Evolutionary conservation across 1,284 basidiomycete species (phyloP).

Genomic region (Rhodofomes roseus): DNA sequence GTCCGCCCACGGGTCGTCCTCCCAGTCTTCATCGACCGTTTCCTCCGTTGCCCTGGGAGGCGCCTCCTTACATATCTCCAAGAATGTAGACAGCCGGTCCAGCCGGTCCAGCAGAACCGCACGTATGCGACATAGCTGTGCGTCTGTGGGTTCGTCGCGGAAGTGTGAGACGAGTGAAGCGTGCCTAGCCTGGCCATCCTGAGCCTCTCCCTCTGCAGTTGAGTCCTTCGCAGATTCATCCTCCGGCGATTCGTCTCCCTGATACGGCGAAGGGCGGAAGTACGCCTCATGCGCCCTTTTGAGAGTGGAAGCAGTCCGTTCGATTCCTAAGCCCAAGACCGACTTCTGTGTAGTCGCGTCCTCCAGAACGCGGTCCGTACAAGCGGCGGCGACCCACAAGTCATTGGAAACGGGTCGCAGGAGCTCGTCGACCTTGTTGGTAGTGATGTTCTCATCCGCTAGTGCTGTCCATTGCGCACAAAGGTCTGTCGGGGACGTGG

Average conservation of each 20-base stretch:
- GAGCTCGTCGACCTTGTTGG: slow-evolving; percentile 41
- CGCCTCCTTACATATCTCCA: slow-evolving; percentile 48
- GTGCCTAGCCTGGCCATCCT: slow-evolving; percentile 12
- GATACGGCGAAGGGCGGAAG: slow-evolving; percentile 14
- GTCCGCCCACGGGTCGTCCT: slow-evolving; percentile 82
- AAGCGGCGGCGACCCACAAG: slow-evolving; percentile 72
- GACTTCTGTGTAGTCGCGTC: slow-evolving; percentile 50
- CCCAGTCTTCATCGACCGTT: slow-evolving; percentile 55
- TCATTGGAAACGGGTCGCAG: slow-evolving; percentile 58
- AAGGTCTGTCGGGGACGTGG: slow-evolving; percentile 27
- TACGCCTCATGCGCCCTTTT: slow-evolving; percentile 42
- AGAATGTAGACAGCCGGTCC: slow-evolving; percentile 65
- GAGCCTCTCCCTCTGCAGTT: slow-evolving; percentile 3
- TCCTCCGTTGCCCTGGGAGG: slow-evolving; percentile 25
- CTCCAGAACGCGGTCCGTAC: slow-evolving; percentile 62
- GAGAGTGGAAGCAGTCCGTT: slow-evolving; percentile 48
- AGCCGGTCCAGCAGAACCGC: slow-evolving; percentile 55
- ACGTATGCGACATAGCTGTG: slow-evolving; percentile 61
- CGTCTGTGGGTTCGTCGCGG: slow-evolving; percentile 48
- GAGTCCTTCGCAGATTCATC: background rate
- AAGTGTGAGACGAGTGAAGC: slow-evolving; percentile 48
- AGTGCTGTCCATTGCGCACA: slow-evolving; percentile 55
- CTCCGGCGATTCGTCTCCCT: slow-evolving; percentile 17
- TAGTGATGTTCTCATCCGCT: slow-evolving; percentile 50
- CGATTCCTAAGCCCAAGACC: slow-evolving; percentile 59